These are phyloP conservation scores for Hortaea sp. DNA, from an alignment of 2,329 filamentous ascomycete genomes.

Conservation along the genomic window DNA sequence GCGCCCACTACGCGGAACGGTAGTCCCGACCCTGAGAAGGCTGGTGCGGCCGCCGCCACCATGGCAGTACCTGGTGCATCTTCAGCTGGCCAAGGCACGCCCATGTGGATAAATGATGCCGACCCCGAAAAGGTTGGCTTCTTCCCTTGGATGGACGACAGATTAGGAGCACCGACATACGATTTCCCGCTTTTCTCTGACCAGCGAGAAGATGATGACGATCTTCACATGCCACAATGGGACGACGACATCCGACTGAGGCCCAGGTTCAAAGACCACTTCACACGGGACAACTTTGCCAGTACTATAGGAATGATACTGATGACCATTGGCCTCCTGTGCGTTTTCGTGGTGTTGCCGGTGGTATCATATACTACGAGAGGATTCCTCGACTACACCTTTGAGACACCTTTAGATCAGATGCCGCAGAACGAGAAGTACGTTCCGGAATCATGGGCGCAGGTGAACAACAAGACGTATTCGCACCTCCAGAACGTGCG, in stretches of 20 bases:
- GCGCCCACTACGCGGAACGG: conserved; percentile 10
- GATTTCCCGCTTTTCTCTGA: conserved; percentile 39
- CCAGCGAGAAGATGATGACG: conserved; percentile 44
- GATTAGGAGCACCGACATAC: conserved; percentile 34
- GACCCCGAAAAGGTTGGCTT: conserved; percentile 27
- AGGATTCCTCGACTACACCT: conserved; percentile 29
- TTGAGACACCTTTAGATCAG: conserved; percentile 31
- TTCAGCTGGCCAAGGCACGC: conserved; percentile 11
- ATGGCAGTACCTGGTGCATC: not conserved
- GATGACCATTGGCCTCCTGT: conserved; percentile 38
- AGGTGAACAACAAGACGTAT: conserved; percentile 39
- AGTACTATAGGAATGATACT: conserved; percentile 35
- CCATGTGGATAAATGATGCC: conserved; percentile 19
- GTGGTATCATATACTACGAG: conserved; percentile 37
- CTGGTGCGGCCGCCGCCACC: conserved; percentile 4
- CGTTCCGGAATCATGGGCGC: conserved; percentile 31
- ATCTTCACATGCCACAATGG: conserved; percentile 43
- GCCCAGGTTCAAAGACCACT: conserved; percentile 35
- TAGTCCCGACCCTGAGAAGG: conserved; percentile 9
- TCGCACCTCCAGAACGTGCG: conserved; percentile 40
- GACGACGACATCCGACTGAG: conserved; percentile 39
- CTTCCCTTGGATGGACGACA: conserved; percentile 37
- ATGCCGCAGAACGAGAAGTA: conserved; percentile 21
- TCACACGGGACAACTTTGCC: conserved; percentile 33
- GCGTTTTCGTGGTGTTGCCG: conserved; percentile 42